Conservation (phyloP, 1,284 basidiomycete genomes). For the Marasmius sp. region DNA sequence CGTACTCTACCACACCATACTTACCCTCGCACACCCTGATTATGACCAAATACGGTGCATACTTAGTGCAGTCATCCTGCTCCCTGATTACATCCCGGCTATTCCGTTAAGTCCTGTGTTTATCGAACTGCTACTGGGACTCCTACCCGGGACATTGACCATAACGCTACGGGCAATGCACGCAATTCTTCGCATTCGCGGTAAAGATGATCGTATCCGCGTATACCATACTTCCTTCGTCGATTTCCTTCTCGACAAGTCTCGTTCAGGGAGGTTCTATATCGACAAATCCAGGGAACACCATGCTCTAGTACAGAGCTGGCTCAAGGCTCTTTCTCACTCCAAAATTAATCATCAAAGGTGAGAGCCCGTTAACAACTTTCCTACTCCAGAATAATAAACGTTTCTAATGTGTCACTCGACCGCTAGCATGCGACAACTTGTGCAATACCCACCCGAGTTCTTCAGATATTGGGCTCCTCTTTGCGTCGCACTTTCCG, state of each 20-base stretch:
- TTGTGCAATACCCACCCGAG: no score
- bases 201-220: not conserved
- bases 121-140: not conserved
- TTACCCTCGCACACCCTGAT: conserved; percentile 7
- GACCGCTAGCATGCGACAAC: no score
- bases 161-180: not conserved
- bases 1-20: no score
- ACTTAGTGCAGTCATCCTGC: not conserved
- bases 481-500: no score
- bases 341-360: no score
- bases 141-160: not conserved
- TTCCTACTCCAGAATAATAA: no score
- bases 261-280: not conserved
- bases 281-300: not conserved
- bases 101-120: not conserved
- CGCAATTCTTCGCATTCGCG: not conserved
- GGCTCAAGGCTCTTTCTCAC: no score
- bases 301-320: no score
- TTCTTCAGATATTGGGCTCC: no score
- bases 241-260: not conserved
- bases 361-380: no score
- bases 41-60: not conserved
- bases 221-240: not conserved
- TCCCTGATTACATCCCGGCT: not conserved
- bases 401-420: no score